Evolutionary conservation across 345 rosid species (phyloP).

Genomic region (Bruguiera sexangula): DNA sequence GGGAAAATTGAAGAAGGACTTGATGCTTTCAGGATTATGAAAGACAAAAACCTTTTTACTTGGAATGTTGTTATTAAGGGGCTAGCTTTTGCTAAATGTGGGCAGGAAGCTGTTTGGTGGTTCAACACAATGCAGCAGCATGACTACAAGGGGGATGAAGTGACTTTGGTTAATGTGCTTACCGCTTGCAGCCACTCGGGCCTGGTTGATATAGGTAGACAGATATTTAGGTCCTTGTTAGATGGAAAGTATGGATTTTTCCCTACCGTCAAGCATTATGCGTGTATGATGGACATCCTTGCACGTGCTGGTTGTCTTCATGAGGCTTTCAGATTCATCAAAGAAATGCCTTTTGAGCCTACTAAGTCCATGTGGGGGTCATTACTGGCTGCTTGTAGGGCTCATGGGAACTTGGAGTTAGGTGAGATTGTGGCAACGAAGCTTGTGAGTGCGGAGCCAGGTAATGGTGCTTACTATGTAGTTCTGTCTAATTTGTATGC

Average conservation of each 20-base stretch:
- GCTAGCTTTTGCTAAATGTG: conserved; percentile 42
- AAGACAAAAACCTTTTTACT: conserved; percentile 40
- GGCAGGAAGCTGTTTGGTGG: conserved; percentile 45
- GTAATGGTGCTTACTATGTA: conserved; percentile 38
- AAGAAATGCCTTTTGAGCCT: conserved; percentile 48
- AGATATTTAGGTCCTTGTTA: conserved; percentile 40
- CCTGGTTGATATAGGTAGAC: conserved; percentile 32
- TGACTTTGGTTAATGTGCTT: conserved; percentile 47
- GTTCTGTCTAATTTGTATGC: conserved; percentile 44
- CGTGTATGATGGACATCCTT: conserved; percentile 46
- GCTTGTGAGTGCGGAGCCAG: conserved; percentile 52
- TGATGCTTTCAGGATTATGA: conserved; percentile 39
- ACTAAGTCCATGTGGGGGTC: conserved; percentile 56
- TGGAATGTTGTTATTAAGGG: conserved; percentile 57
- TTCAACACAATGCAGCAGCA: conserved; percentile 44
- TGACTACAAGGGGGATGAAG: conserved; percentile 39
- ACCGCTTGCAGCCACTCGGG: conserved; percentile 57
- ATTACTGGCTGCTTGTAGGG: conserved; percentile 40
- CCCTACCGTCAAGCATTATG: conserved; percentile 46
- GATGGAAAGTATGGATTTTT: conserved; percentile 42
- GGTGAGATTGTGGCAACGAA: conserved; percentile 44
- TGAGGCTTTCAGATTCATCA: conserved; percentile 39
- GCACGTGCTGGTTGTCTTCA: conserved; percentile 36
- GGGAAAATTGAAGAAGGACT: conserved; percentile 47
- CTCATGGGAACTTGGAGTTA: conserved; percentile 38